Conservation (phyloP, 2,329 filamentous ascomycete species). For the Nemania sp. region DNA sequence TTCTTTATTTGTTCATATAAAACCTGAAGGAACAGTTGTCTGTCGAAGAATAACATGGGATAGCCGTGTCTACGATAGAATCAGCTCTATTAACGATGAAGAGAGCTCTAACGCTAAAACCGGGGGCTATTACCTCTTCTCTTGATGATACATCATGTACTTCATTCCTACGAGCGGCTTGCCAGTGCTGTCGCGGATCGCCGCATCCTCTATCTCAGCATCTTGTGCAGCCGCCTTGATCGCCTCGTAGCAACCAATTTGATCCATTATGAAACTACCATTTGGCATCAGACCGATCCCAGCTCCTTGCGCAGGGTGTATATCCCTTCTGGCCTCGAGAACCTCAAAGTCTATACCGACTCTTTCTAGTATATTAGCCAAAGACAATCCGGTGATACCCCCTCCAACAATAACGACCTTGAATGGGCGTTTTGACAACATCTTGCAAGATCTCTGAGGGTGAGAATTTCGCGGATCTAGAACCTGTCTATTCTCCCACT, state of each 20-base stretch:
- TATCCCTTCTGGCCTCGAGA: slow-evolving; percentile 57
- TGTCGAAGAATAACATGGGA: slow-evolving; percentile 52
- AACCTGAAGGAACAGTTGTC: slow-evolving; percentile 51
- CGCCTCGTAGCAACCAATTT: slow-evolving; percentile 55
- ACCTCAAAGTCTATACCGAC: slow-evolving; percentile 62
- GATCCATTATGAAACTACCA: slow-evolving; percentile 61
- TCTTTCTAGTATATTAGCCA: slow-evolving; percentile 60
- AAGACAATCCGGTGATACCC: slow-evolving; percentile 60
- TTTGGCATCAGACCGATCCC: slow-evolving; percentile 60
- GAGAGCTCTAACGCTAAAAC: too few species aligned
- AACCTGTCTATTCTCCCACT: too few species aligned
- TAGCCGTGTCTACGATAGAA: slow-evolving; percentile 49
- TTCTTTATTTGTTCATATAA: slow-evolving; percentile 52
- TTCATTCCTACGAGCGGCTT: too few species aligned
- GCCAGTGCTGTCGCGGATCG: too few species aligned
- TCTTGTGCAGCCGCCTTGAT: too few species aligned
- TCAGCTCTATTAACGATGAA: too few species aligned
- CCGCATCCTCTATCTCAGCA: too few species aligned
- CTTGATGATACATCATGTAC: too few species aligned
- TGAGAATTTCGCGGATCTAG: too few species aligned
- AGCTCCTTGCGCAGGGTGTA: slow-evolving; percentile 61
- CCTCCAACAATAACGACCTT: slow-evolving; percentile 63
- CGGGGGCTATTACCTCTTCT: too few species aligned
- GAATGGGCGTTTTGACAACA: slow-evolving; percentile 4
- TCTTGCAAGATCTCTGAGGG: too few species aligned